phyloP scores from a whole-genome alignment of 352 stramenopile species.

The Globisporangium spiculum region DNA sequence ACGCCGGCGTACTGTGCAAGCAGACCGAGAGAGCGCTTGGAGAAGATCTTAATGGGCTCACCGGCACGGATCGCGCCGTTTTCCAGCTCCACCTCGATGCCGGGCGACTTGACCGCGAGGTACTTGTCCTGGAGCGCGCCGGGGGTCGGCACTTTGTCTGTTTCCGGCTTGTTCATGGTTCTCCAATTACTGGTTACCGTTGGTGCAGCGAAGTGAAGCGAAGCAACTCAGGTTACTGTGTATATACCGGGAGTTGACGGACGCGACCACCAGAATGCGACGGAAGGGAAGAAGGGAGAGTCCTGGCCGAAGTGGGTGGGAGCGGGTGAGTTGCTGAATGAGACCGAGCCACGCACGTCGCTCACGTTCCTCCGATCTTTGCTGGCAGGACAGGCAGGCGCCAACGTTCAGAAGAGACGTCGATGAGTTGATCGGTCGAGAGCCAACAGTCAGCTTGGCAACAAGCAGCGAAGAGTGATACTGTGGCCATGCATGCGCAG shows the following conservation, averaged over 20 bases:
- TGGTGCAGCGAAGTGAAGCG: neutral
- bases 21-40: conserved; percentile 30
- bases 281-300: neutral
- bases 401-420: neutral
- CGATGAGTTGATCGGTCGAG: neutral
- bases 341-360: neutral
- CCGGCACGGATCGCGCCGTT: conserved; percentile 33
- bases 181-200: neutral
- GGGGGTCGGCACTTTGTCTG: conserved; percentile 8
- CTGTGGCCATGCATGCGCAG: conserved; percentile 16
- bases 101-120: conserved; percentile 10
- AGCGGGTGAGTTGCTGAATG: conserved; percentile 3
- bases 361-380: conserved; percentile 1
- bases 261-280: conserved; percentile 11
- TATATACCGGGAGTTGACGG: neutral
- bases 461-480: neutral
- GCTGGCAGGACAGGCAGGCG: neutral
- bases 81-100: conserved; percentile 20
- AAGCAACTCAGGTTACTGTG: neutral
- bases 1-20: conserved; percentile 55
- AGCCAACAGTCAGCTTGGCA: conserved; percentile 4
- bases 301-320: neutral
- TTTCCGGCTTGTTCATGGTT: neutral
- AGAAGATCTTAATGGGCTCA: conserved; percentile 29
- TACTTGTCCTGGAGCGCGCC: conserved; percentile 10